A percentile compares a stretch with the other conserved stretches of the same genome.
Evolutionary conservation across 148 eudicot genomes (phyloP).

Genomic region (Simmondsia chinensis): DNA sequence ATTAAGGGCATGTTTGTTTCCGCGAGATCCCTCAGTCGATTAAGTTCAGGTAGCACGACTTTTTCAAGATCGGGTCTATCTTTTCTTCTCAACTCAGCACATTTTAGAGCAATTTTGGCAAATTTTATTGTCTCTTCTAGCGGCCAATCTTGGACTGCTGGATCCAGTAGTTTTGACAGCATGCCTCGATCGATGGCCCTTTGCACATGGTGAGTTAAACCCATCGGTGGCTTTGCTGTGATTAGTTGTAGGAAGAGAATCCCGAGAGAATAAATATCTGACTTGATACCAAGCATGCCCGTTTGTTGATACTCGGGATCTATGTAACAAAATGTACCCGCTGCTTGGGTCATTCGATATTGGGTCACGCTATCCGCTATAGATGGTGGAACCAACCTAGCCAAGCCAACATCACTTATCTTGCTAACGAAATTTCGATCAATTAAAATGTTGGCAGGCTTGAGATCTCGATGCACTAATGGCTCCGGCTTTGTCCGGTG

Average conservation of each 20-base stretch:
- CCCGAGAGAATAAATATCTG: slow-evolving; percentile 60
- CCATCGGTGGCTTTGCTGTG: slow-evolving; percentile 64
- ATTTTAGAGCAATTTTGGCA: slow-evolving; percentile 39
- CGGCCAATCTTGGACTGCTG: slow-evolving; percentile 44
- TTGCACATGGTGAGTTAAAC: slow-evolving; percentile 43
- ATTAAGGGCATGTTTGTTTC: slow-evolving; percentile 31
- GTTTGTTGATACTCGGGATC: slow-evolving; percentile 84
- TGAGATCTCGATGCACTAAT: slow-evolving; percentile 67
- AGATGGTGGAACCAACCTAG: slow-evolving; percentile 60
- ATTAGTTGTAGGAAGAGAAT: slow-evolving; percentile 45
- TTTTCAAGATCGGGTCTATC: slow-evolving; percentile 60
- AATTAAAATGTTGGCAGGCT: slow-evolving; percentile 56
- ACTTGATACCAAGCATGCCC: slow-evolving; percentile 63
- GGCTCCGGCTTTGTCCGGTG: slow-evolving; percentile 77
- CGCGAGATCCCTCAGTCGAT: slow-evolving; percentile 33
- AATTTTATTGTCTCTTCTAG: slow-evolving; percentile 33
- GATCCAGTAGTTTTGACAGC: slow-evolving; percentile 39
- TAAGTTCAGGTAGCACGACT: slow-evolving; percentile 42
- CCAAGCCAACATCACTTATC: slow-evolving; percentile 63
- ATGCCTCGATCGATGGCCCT: slow-evolving; percentile 40
- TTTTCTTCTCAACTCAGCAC: slow-evolving; percentile 57
- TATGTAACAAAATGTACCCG: slow-evolving; percentile 70
- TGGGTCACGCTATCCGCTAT: slow-evolving; percentile 46
- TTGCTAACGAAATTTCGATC: slow-evolving; percentile 58
- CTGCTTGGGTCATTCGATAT: slow-evolving; percentile 60